A percentile compares a stretch with the other conserved stretches of the same genome.
Evolutionary conservation across 1,284 basidiomycete species (phyloP).

Genomic region (Ceratobasidium sp.): DNA sequence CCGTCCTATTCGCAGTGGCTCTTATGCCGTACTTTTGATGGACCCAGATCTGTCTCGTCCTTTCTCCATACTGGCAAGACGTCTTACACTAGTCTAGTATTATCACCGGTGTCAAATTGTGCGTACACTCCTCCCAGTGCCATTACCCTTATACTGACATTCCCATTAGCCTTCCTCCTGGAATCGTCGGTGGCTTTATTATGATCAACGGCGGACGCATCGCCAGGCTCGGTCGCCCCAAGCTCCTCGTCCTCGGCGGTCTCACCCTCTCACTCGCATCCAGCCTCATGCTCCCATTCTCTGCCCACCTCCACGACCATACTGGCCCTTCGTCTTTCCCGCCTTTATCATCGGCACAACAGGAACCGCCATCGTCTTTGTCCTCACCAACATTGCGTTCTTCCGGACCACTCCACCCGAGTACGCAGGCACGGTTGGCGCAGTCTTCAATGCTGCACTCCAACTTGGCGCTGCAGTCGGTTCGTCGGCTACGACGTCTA

Average conservation of each 20-base stretch:
- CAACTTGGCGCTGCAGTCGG: constrained; percentile 49
- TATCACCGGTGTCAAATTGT: constrained; percentile 40
- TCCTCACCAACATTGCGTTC: constrained; percentile 31
- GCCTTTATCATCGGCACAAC: constrained; percentile 56
- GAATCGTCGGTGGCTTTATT: constrained; percentile 51
- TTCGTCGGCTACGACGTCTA: constrained; percentile 44
- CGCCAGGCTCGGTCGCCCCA: constrained; percentile 59
- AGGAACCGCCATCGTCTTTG: constrained; percentile 31
- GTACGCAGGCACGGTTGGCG: constrained; percentile 48
- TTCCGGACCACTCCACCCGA: constrained; percentile 43
- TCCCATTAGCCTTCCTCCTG: constrained; percentile 8
- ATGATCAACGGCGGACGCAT: constrained; percentile 61
- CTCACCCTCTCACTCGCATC: constrained; percentile 59
- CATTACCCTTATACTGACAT: background rate
- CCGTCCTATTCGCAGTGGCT: constrained; percentile 58
- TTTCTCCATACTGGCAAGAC: constrained; percentile 31
- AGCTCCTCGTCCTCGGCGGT: constrained; percentile 63
- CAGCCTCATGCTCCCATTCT: constrained; percentile 61
- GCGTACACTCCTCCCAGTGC: background rate
- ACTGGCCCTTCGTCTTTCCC: constrained; percentile 65
- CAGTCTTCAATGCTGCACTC: constrained; percentile 49
- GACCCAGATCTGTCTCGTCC: constrained; percentile 12
- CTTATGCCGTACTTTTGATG: constrained; percentile 61
- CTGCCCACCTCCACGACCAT: constrained; percentile 58
- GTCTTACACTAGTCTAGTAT: constrained; percentile 35